Evolutionary conservation across 345 rosid species (phyloP).

Genomic region (Melastoma malabathricum): DNA sequence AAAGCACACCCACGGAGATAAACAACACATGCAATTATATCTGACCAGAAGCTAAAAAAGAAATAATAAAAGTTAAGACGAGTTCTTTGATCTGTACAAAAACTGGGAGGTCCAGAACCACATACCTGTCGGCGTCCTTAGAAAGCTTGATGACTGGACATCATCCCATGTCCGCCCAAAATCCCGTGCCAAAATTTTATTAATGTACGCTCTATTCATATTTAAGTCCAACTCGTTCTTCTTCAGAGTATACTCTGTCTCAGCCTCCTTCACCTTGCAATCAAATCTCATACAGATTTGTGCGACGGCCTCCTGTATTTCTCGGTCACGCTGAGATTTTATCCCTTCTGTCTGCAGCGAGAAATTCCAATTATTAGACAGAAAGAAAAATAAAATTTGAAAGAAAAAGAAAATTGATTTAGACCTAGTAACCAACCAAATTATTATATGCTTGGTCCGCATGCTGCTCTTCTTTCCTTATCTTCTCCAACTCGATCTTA

Average conservation of each 20-base stretch:
- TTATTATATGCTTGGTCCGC: constrained; percentile 19
- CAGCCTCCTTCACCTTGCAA: constrained; percentile 21
- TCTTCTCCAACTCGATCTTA: constrained; percentile 44
- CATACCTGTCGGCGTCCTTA: constrained; percentile 17
- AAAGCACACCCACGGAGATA: no score
- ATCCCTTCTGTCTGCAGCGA: constrained; percentile 35
- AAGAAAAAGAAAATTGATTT: neutral
- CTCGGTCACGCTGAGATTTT: constrained; percentile 35
- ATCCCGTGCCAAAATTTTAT: constrained; percentile 43
- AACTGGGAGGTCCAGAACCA: neutral
- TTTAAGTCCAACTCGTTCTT: constrained; percentile 31
- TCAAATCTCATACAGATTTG: constrained; percentile 34
- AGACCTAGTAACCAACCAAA: constrained; percentile 19
- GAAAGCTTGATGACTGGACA: constrained; percentile 15
- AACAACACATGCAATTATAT: no score
- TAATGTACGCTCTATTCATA: constrained; percentile 24
- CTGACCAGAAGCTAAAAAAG: no score
- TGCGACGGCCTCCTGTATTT: constrained; percentile 32
- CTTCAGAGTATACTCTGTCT: constrained; percentile 18
- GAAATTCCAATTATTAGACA: constrained; percentile 3
- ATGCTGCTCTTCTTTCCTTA: constrained; percentile 21
- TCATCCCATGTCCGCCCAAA: constrained; percentile 36
- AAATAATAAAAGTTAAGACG: no score
- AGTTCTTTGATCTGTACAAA: neutral
- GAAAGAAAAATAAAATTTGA: neutral